Base-by-base conservation (phyloP, 495 filamentous ascomycete species). In the Durotheca rogersii region DNA sequence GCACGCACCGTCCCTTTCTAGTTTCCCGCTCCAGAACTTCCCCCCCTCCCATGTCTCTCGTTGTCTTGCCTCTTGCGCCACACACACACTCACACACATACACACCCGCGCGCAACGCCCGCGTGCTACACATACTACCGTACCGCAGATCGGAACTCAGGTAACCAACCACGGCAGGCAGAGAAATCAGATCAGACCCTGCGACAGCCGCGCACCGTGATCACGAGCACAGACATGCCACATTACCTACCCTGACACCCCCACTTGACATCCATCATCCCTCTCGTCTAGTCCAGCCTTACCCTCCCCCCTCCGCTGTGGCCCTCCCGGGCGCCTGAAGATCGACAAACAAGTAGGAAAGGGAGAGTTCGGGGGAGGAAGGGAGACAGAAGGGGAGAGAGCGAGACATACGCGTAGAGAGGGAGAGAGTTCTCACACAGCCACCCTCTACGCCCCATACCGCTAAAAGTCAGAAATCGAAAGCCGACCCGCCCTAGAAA, bases 121-220 rank as follows among this genome's bases (percentile, higher is more conserved):
- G 2, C 3, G 17, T 6, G 7, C 17, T 40, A 46, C 41, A 52
- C 49, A 34, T 52, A 35, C 49, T 4, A 6, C 16, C 32, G 19
- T 34, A 40, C 18, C 46, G 10, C 29, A 42, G 21, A 18, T 42
- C 45, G 37, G 34, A 23, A 55, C 3, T 25, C 20, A 51, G 27
- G 33, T 33, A 37, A 58, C 55, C 55, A 58, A 58, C 55, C 55
- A 49, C 49, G 39, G 12, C 30, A 29, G 34, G 35, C 27, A 34
- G 44, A 58, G 53, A 49, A 53, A n/a, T n/a, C n/a, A n/a, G n/a
- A n/a, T 31, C 49, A n/a, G 32, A 37, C 4, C 55, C 55, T 58
- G 55, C 55, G 53, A n/a, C n/a, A n/a, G n/a, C n/a, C n/a, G 48
- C 55, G 43, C 15, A 11, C 34, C 44, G 29, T 19, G 55, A 58